Base-by-base conservation (phyloP, 805 yeast genomes). In the Metschnikowia koreensis region DNA sequence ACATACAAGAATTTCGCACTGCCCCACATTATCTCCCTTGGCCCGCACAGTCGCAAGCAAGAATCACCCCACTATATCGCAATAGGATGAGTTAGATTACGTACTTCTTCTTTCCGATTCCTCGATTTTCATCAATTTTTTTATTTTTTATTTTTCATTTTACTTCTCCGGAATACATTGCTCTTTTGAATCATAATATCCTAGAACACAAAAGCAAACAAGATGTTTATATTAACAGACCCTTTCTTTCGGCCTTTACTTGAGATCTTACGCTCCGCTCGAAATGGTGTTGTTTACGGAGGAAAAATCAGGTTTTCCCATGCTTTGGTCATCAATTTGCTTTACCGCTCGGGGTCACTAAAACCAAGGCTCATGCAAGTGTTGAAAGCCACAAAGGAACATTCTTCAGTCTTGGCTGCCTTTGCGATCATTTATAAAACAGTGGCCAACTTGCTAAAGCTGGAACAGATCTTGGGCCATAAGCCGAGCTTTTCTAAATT, bases 291-390 rank as follows among this genome's bases (percentile, higher is more conserved):
- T 7, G 82, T 81, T 7, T 83, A 83, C 55, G 89, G 89, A 1
- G 84, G 84, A 3, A 76, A 80, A 58, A 67, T 83, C 38, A 69
- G 89, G 46, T 82, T 84, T 60, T 78, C 83, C 45, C 89, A 83
- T 65, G 84, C 87, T 0, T 62, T 83, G 45, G 89, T 83, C 43
- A 83, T 83, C 66, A 79, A 81, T 44, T 64, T 82, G 34, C 68
- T 84, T 28, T 84, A 82, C 61, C 69, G 81, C 44, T 70, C 76
- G 37, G 85, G 85, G 5, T 77, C 82, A 42, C 37, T 76, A 34
- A 57, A 61, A 46, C 76, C 78, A n/a, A 66, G 84, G 51, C 54
- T 81, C 42, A 58, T 61, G 39, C 75, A 76, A 38, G 80, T 83
- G 29, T 55, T 81, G 34, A 69, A 64, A 46, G 83, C 85, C 15